These are phyloP conservation scores for Phytophthora rubi DNA, from an alignment of 352 stramenopile genomes.

Conservation along the genomic window DNA sequence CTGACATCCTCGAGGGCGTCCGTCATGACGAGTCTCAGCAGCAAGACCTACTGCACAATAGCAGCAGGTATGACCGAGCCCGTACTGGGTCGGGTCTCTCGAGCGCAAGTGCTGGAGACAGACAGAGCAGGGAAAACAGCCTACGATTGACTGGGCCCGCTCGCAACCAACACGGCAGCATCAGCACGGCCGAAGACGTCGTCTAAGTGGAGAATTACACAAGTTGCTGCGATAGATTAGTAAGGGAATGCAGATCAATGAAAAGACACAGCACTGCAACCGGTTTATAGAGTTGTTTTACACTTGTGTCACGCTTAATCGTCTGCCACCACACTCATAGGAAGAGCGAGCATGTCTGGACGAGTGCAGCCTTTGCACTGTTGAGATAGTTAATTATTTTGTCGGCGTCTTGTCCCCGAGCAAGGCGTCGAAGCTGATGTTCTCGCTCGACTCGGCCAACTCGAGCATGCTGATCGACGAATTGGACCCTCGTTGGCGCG, in stretches of 20 bases:
- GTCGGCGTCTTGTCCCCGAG: constrained; percentile 29
- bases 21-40: constrained; percentile 23
- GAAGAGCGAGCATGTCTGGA: not conserved
- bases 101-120: constrained; percentile 11
- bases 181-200: constrained; percentile 30
- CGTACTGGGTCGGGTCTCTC: constrained; percentile 27
- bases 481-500: constrained; percentile 35
- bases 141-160: constrained; percentile 26
- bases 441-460: constrained; percentile 27
- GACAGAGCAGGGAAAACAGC: constrained; percentile 32
- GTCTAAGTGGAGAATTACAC: constrained; percentile 28
- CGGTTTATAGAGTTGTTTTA: constrained; percentile 7
- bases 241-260: constrained; percentile 26
- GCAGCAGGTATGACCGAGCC: constrained; percentile 20
- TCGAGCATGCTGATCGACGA: constrained; percentile 51
- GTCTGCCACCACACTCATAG: constrained; percentile 9
- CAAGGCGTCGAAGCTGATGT: constrained; percentile 38
- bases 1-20: constrained; percentile 29
- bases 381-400: constrained; percentile 15
- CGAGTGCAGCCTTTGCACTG: not conserved
- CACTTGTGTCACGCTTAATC: not conserved
- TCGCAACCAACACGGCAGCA: constrained; percentile 31
- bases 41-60: constrained; percentile 36
- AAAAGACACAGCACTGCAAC: not conserved
- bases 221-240: constrained; percentile 34